phyloP scores from a whole-genome alignment of 768 basidiomycete species.

The Tephrocybe sp. region DNA sequence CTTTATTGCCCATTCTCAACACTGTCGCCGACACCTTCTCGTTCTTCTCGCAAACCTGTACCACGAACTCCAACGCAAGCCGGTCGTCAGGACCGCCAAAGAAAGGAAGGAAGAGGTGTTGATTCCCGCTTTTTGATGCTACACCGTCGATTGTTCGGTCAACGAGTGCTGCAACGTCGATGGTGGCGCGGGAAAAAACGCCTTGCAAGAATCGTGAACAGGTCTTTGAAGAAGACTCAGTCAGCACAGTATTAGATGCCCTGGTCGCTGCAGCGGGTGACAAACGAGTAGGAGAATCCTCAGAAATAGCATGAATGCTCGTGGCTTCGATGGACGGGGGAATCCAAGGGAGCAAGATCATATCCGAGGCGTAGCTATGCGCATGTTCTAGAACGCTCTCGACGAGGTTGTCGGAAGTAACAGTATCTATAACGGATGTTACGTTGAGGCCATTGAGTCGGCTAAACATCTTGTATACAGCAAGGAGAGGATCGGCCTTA shows the following conservation, averaged over 20 bases:
- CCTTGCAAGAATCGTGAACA: conserved; percentile 84
- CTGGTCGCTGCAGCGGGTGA: not conserved
- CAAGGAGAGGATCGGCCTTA: conserved; percentile 68
- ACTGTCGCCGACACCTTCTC: conserved; percentile 71
- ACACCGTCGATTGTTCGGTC: conserved; percentile 48
- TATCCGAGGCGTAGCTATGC: conserved; percentile 53
- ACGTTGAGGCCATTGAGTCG: conserved; percentile 68
- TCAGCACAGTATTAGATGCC: conserved; percentile 9
- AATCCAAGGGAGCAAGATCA: conserved; percentile 90
- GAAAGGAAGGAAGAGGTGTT: conserved; percentile 86
- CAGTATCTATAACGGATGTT: conserved; percentile 68
- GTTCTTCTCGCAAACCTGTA: conserved; percentile 79
- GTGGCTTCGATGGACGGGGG: conserved; percentile 33
- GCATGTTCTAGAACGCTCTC: conserved; percentile 71
- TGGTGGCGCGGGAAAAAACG: conserved; percentile 68
- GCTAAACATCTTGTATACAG: conserved; percentile 75
- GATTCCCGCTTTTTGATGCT: conserved; percentile 25
- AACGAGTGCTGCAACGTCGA: conserved; percentile 83
- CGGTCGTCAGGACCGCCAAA: conserved; percentile 95
- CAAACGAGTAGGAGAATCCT: not conserved
- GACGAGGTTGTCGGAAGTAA: conserved; percentile 74
- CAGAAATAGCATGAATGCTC: too few relatives aligned
- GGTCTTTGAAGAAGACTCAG: conserved; percentile 46
- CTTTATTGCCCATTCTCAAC: conserved; percentile 58
- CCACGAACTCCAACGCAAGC: conserved; percentile 78